These are phyloP conservation scores for Trichoderma sp. DNA, from an alignment of 2,329 filamentous ascomycete species.

Conservation along the genomic window DNA sequence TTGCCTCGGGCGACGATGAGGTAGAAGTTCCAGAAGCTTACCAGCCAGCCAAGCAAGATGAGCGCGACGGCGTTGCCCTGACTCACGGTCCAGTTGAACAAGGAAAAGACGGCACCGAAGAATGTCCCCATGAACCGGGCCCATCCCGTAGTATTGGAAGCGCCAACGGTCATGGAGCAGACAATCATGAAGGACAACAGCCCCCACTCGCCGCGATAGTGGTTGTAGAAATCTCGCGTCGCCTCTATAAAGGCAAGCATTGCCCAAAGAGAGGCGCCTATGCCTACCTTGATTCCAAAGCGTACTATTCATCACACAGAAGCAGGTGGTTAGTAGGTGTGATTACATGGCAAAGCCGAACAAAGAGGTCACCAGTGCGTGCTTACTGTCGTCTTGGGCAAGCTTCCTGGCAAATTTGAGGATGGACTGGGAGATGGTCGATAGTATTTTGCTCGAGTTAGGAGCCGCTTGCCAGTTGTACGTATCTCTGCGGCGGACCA, in stretches of 20 bases:
- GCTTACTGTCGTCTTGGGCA: constrained; percentile 53
- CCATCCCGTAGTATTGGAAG: constrained; percentile 84
- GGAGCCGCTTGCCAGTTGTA: constrained; percentile 53
- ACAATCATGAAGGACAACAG: constrained; percentile 93
- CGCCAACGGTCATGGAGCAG: constrained; percentile 91
- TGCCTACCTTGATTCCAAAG: constrained; percentile 86
- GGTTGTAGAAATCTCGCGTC: constrained; percentile 74
- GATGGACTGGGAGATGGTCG: constrained; percentile 45
- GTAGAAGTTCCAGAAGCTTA: constrained; percentile 79
- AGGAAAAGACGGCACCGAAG: constrained; percentile 72
- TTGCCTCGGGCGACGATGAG: constrained; percentile 79
- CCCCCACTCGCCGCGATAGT: constrained; percentile 94
- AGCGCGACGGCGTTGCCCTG: constrained; percentile 71
- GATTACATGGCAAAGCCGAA: neutral
- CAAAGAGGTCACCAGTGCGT: too few relatives aligned
- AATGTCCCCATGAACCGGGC: constrained; percentile 81
- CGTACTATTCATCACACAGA: constrained; percentile 44
- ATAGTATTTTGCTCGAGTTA: constrained; percentile 45
- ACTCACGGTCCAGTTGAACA: constrained; percentile 74
- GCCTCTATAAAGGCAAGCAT: constrained; percentile 76
- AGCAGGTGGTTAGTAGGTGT: constrained; percentile 2
- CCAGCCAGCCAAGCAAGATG: constrained; percentile 74
- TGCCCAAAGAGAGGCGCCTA: constrained; percentile 81
- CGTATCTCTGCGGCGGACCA: constrained; percentile 50
- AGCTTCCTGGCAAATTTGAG: constrained; percentile 49